Conservation (phyloP, 306 rosid genomes). For the Cicer cuneatum region DNA sequence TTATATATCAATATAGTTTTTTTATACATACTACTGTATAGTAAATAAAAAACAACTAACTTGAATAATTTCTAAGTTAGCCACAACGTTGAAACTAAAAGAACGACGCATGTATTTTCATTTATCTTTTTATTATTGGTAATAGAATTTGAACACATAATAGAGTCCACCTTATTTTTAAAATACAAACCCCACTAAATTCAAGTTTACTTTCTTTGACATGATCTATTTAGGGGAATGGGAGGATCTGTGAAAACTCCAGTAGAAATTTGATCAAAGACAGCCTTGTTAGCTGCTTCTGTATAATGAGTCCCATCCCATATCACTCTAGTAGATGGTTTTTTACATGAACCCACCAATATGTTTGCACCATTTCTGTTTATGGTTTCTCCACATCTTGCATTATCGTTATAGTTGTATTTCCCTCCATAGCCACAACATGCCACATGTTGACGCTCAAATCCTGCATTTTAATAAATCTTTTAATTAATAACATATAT, state of each 20-base stretch:
- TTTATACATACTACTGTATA: too few relatives aligned
- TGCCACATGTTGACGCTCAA: conserved; percentile 2
- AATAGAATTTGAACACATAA: too few relatives aligned
- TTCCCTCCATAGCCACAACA: conserved; percentile 7
- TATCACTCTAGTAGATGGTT: neutral
- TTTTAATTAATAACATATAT: neutral
- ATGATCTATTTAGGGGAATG: neutral
- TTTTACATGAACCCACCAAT: neutral
- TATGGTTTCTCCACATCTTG: neutral
- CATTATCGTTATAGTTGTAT: neutral
- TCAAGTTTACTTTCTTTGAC: too few relatives aligned
- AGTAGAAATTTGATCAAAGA: conserved; percentile 1
- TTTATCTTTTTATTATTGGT: too few relatives aligned
- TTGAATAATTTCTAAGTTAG: too few relatives aligned
- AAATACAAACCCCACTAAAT: too few relatives aligned
- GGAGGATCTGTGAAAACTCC: conserved; percentile 6
- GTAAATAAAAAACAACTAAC: too few relatives aligned
- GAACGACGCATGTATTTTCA: too few relatives aligned
- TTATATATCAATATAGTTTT: too few relatives aligned
- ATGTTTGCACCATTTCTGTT: neutral
- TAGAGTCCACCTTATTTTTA: too few relatives aligned
- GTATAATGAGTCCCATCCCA: conserved; percentile 1
- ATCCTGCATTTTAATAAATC: conserved; percentile 7
- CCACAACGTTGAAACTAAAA: too few relatives aligned
- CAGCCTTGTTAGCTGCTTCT: neutral